These are phyloP conservation scores for Aphanomyces astaci DNA, from an alignment of 352 stramenopile genomes.

Conservation along the genomic window DNA sequence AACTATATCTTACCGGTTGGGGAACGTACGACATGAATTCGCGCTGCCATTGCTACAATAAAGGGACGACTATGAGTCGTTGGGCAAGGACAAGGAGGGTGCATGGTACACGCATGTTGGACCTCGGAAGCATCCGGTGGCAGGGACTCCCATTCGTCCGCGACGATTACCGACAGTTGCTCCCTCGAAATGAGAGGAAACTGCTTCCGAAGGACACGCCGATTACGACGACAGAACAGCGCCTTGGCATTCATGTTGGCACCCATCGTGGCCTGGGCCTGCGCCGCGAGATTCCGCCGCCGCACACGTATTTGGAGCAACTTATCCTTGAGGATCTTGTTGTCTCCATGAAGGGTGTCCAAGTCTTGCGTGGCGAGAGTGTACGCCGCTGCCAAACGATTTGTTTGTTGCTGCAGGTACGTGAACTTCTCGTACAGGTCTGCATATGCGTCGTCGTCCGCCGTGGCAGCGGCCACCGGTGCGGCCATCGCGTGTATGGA, in stretches of 20 bases:
- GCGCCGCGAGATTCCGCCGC: constrained; percentile 34
- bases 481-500: neutral
- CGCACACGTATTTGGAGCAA: constrained; percentile 39
- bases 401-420: constrained; percentile 33
- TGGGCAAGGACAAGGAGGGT: too few relatives aligned
- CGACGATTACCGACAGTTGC: neutral
- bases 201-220: neutral
- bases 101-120: too few relatives aligned
- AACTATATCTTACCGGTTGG: neutral
- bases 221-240: neutral
- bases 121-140: constrained; percentile 5
- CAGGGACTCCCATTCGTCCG: constrained; percentile 20
- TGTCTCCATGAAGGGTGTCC: constrained; percentile 32
- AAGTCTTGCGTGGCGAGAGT: constrained; percentile 34
- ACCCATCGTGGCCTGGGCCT: neutral
- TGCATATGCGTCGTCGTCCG: constrained; percentile 18
- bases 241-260: neutral
- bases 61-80: too few relatives aligned
- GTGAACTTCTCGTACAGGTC: constrained; percentile 32
- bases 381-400: constrained; percentile 31
- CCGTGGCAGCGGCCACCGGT: neutral
- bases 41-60: constrained; percentile 20
- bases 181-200: constrained; percentile 11
- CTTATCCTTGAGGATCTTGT: constrained; percentile 44
- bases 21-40: constrained; percentile 14